Percentiles rank a stretch among this genome's conserved stretches.
These are phyloP conservation scores for Kurtzmaniella quercitrusa DNA, from an alignment of 1,139 yeast species.

Conservation along the genomic window DNA sequence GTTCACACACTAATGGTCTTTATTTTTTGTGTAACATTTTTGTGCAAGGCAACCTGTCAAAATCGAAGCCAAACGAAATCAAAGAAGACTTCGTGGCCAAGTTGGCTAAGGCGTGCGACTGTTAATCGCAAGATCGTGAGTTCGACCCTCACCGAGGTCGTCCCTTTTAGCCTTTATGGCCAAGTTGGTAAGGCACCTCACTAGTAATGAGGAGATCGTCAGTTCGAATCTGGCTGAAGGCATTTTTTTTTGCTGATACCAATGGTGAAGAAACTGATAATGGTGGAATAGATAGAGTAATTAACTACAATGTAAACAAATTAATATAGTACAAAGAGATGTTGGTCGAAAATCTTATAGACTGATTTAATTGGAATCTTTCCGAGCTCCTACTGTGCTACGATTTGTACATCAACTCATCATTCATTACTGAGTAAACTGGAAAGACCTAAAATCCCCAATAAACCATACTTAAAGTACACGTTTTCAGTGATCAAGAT, in stretches of 20 bases:
- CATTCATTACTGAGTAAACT: slow-evolving; percentile 48
- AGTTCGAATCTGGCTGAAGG: slow-evolving; percentile 83
- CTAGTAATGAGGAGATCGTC: slow-evolving; percentile 90
- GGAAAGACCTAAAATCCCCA: slow-evolving; percentile 64
- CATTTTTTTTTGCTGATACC: slow-evolving; percentile 46
- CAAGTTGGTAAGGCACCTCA: slow-evolving; percentile 92
- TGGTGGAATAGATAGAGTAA: too few species aligned
- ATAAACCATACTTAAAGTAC: slow-evolving; percentile 65
- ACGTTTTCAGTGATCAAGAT: slow-evolving; percentile 87
- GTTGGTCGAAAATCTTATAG: too few species aligned
- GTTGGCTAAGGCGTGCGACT: slow-evolving; percentile 60
- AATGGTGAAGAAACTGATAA: too few species aligned
- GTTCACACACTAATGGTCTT: too few species aligned
- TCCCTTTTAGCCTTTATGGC: slow-evolving; percentile 46
- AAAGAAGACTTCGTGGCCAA: slow-evolving; percentile 49
- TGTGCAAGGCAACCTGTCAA: too few species aligned
- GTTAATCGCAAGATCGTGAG: slow-evolving; percentile 59
- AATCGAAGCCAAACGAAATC: background rate
- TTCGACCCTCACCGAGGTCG: slow-evolving; percentile 46
- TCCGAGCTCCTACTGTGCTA: background rate
- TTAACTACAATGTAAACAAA: too few species aligned
- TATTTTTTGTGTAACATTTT: too few species aligned
- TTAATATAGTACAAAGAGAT: too few species aligned
- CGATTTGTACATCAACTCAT: background rate
- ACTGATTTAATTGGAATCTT: background rate